Base-by-base conservation (phyloP, 768 basidiomycete species). In the Lentinula boryana region DNA sequence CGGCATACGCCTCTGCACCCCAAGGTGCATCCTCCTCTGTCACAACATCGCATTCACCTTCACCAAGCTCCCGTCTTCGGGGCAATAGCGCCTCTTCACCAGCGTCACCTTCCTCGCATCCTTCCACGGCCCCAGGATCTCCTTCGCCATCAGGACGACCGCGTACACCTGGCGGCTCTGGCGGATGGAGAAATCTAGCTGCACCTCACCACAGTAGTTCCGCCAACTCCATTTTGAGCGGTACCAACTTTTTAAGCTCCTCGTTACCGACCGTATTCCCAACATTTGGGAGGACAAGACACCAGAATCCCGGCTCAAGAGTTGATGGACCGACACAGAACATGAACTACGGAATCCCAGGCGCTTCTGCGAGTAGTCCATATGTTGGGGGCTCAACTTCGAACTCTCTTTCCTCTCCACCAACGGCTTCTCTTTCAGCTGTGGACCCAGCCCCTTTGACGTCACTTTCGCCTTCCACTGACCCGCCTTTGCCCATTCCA, bases 1-100 rank as follows among this genome's bases (percentile, higher is more conserved):
- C 66, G n/a, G 63, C 65, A 36, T 68, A 62, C 38, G 60, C 52
- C 44, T 63, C 60, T 60, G 63, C 65, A 40, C 58, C 18, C 49
- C 60, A 61, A 7, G 46, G 10, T 4, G 38, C 56, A 23, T 21
- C 56, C 12, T 23, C 61, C 7, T 49, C 27, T 5, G 62, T 31
- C 32, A n/a, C 31, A n/a, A 13, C 52, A 5, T 38, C 33, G 13
- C 35, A n/a, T 8, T 15, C 35, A 5, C 15, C 53, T 10, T 40
- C 53, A 4, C 4, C 53, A 4, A 55, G 16, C 18, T 55, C 53
- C 36, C 53, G 53, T 15, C 18, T 21, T 18, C 13, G 53, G 12
- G 58, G 43, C 60, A 61, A 50, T 13, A 61, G 56, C 15, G 46
- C 61, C 15, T 60, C 60, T 65, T 27, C 27, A 27, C 27, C 46